Percentiles rank a stretch among this genome's conserved stretches.
phyloP scores from a whole-genome alignment of 768 basidiomycete genomes.

The Pholiota molesta region DNA sequence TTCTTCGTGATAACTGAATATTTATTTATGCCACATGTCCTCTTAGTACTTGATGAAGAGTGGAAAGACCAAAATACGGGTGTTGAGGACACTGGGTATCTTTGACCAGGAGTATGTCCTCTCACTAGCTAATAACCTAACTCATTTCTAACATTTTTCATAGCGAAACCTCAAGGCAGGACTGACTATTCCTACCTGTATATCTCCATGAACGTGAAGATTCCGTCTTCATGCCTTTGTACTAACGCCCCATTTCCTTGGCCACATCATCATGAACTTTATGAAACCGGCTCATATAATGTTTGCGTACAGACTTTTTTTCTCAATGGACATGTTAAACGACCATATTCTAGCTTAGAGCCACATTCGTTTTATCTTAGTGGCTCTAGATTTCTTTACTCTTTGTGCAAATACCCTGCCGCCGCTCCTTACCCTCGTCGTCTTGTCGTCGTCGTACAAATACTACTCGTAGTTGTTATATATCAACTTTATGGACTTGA shows the following conservation, averaged over 20 bases:
- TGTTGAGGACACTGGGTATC: constrained; percentile 65
- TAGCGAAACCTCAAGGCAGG: constrained; percentile 69
- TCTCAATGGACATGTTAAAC: not conserved
- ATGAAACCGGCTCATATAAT: not conserved
- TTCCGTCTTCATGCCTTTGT: not conserved
- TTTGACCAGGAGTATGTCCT: constrained; percentile 46
- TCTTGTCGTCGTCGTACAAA: constrained; percentile 2
- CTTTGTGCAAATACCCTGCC: constrained; percentile 11
- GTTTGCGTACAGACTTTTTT: not conserved
- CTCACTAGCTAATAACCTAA: not conserved
- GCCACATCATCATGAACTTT: constrained; percentile 13
- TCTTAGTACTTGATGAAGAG: constrained; percentile 69
- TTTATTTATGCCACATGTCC: not conserved
- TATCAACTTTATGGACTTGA: not conserved
- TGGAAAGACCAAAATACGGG: constrained; percentile 84
- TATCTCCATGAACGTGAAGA: constrained; percentile 28
- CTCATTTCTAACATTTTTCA: constrained; percentile 4
- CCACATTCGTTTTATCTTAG: not conserved
- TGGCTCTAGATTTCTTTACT: not conserved
- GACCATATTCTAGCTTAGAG: not conserved
- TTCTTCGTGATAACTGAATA: not conserved
- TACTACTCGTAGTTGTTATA: not conserved
- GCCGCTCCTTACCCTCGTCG: constrained; percentile 15
- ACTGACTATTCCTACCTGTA: constrained; percentile 65
- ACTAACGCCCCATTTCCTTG: not conserved